These are phyloP conservation scores for Liquidambar formosana DNA, from an alignment of 164 flowering plant genomes.

Conservation along the genomic window DNA sequence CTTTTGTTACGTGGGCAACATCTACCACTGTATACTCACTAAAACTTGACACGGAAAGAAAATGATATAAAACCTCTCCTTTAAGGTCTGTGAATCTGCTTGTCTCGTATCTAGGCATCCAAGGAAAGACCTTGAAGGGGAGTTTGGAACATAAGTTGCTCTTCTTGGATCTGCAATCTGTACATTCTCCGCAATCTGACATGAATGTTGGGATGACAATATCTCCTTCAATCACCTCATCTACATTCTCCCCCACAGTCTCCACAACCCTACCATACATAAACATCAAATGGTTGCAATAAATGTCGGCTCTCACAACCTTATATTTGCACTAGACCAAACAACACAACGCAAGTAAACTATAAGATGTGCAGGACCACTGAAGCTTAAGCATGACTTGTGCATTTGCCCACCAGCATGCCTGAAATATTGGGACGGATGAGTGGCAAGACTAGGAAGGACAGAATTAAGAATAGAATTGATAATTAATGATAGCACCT, in stretches of 20 bases:
- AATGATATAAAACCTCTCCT: conserved; percentile 57
- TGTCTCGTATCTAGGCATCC: conserved; percentile 56
- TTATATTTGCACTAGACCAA: too few species aligned
- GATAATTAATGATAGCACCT: too few species aligned
- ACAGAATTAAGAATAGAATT: too few species aligned
- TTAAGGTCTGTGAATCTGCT: conserved; percentile 61
- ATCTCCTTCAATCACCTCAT: conserved; percentile 53
- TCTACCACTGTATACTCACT: conserved; percentile 70
- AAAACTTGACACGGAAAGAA: conserved; percentile 56
- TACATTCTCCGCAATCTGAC: conserved; percentile 60
- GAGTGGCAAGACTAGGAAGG: too few species aligned
- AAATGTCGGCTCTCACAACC: neutral
- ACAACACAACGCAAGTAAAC: neutral
- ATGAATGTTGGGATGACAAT: conserved; percentile 51
- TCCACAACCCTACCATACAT: conserved; percentile 51
- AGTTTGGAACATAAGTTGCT: conserved; percentile 59
- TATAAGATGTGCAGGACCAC: neutral
- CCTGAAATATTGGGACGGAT: too few species aligned
- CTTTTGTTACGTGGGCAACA: conserved; percentile 43
- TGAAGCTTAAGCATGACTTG: too few species aligned
- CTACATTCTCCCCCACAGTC: conserved; percentile 58
- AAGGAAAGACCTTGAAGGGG: conserved; percentile 51
- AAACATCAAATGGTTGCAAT: neutral
- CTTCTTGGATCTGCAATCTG: conserved; percentile 49
- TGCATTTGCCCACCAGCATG: too few species aligned